Evolutionary conservation across 768 basidiomycete genomes (phyloP), one percentile per base, ranked within the genome.

Genomic region (Naganishia onofrii): DNA sequence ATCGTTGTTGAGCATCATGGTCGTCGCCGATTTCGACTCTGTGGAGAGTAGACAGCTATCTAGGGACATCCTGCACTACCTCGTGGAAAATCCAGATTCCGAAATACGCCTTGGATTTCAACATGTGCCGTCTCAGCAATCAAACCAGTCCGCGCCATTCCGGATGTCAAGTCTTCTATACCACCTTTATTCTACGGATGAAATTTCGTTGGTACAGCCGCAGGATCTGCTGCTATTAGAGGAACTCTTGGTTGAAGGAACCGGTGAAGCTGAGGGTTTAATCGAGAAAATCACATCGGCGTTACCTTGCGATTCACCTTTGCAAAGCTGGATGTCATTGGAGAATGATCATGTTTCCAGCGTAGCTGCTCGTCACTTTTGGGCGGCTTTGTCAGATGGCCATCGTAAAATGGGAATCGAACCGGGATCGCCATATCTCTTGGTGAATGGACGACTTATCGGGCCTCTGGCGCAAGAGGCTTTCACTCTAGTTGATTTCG

Each of bases 361-460:
- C 15, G 76, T 73, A 7, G 76, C 75, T 19, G 70, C 77, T 12
- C 68, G 72, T 9, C 54, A 69, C 21, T 81, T 79, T 72, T 81
- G 79, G 80, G 67, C 76, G 28, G 60, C 52, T 19, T 72, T 74
- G 31, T 56, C 58, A 51, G 68, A 53, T 13, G 70, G 91, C 17
- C 83, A 29, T n/a, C 29, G 51, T 15, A 29, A 31, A 85, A 85
- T 64, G 74, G 92, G 2, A 84, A 84, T n/a, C 75, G 93, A 31
- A 73, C 77, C 17, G 1, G 89, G 89, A 0, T 81, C 88, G 69
- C 83, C 83, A 26, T 90, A 85, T 0, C 69, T 97, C 44, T 71
- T 94, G 42, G 82, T 91, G 64, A 96, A 96, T 74, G 95, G 94
- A 29, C 84, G 94, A 36, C 92, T 94, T 76, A 82, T 97, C 31